These are phyloP conservation scores for Monilinia fructigena DNA, from an alignment of 2,329 filamentous ascomycete species.

Conservation along the genomic window DNA sequence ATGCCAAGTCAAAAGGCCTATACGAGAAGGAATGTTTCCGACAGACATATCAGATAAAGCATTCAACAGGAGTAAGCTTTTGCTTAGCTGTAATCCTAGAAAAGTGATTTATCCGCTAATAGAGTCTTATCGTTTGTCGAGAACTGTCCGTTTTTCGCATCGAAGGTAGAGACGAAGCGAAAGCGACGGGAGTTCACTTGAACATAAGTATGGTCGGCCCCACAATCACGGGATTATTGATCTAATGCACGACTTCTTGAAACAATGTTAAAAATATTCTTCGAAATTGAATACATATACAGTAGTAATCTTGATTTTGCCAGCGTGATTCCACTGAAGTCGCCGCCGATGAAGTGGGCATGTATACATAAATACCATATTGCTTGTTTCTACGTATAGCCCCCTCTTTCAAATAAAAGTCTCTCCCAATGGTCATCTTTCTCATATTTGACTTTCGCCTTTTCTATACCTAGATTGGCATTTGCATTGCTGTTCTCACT, in stretches of 20 bases:
- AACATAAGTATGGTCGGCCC: too few relatives aligned
- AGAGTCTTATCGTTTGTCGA: too few relatives aligned
- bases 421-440: neutral
- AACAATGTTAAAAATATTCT: neutral
- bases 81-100: neutral
- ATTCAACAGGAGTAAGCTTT: neutral
- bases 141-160: neutral
- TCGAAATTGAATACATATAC: neutral
- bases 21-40: neutral
- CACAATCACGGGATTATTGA: neutral
- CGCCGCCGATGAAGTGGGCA: neutral
- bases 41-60: neutral
- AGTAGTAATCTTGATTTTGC: neutral
- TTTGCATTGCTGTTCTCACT: neutral
- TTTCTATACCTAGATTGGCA: neutral
- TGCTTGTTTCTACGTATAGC: neutral
- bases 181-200: neutral
- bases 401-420: neutral
- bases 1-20: neutral
- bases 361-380: neutral
- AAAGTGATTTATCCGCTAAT: neutral
- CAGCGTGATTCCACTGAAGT: neutral
- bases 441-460: neutral
- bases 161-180: neutral
- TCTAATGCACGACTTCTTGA: neutral